These are phyloP conservation scores for Corylus heterophylla DNA, from an alignment of 306 rosid species.

Conservation along the genomic window DNA sequence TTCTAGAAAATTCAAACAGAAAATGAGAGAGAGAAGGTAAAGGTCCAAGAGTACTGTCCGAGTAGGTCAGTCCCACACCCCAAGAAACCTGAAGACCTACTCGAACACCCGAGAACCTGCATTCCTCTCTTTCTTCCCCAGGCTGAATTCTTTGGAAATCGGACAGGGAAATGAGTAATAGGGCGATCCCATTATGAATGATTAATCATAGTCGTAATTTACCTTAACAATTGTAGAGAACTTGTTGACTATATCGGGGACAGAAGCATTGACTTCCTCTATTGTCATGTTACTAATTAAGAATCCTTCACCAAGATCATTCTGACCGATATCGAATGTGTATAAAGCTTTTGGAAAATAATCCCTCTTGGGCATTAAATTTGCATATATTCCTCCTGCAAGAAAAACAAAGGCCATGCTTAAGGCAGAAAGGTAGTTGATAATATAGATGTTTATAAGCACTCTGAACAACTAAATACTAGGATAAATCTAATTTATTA, in stretches of 20 bases:
- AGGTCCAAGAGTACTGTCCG: no score
- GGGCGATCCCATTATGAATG: no score
- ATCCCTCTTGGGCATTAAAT: neutral
- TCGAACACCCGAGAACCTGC: no score
- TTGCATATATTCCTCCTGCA: slow-evolving; percentile 12
- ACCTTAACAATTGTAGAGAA: slow-evolving; percentile 46
- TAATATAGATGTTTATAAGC: neutral
- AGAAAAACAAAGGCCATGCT: neutral
- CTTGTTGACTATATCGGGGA: slow-evolving; percentile 34
- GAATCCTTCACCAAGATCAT: slow-evolving; percentile 25
- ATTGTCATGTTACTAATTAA: slow-evolving; percentile 11
- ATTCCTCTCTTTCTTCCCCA: no score
- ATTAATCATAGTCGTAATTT: neutral
- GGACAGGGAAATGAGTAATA: neutral
- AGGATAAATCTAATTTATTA: no score
- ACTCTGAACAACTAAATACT: no score
- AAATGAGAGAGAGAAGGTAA: no score
- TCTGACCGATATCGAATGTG: slow-evolving; percentile 39
- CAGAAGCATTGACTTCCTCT: slow-evolving; percentile 34
- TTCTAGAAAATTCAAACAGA: no score
- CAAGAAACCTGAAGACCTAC: no score
- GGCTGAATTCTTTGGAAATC: no score
- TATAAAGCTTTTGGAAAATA: slow-evolving; percentile 27
- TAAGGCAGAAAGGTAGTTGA: neutral
- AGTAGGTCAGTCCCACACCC: no score